Conservation (phyloP, 345 rosid species). For the Trapa bicornis region DNA sequence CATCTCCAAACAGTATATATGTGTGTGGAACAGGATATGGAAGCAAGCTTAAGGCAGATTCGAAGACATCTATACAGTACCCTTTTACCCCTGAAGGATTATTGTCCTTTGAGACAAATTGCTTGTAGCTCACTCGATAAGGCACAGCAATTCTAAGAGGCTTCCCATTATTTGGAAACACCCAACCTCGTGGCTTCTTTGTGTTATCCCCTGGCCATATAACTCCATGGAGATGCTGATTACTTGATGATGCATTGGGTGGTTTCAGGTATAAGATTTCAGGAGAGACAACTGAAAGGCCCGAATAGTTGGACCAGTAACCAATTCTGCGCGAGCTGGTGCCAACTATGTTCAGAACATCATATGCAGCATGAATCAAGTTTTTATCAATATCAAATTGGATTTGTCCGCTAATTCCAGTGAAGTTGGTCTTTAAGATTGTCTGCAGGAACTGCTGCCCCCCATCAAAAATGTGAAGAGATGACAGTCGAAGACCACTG, state of each 20-base stretch:
- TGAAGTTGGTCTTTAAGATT: constrained; percentile 47
- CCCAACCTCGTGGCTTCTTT: constrained; percentile 67
- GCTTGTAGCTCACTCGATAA: constrained; percentile 47
- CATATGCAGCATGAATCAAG: constrained; percentile 56
- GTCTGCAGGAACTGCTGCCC: constrained; percentile 56
- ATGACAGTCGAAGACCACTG: constrained; percentile 39
- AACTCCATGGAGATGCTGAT: constrained; percentile 41
- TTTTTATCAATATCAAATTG: constrained; percentile 46
- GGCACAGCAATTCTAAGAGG: constrained; percentile 74
- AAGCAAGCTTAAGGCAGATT: constrained; percentile 72
- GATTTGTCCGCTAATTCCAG: constrained; percentile 59
- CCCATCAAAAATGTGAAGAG: constrained; percentile 55
- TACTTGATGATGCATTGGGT: constrained; percentile 29
- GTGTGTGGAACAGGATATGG: constrained; percentile 71
- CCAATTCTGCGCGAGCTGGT: constrained; percentile 60
- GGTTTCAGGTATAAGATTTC: constrained; percentile 48
- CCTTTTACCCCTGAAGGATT: constrained; percentile 68
- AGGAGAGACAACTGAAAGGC: constrained; percentile 52
- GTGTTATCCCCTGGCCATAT: constrained; percentile 79
- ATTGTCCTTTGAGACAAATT: constrained; percentile 44
- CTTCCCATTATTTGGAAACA: constrained; percentile 72
- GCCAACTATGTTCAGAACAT: constrained; percentile 60
- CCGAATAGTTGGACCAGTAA: constrained; percentile 77
- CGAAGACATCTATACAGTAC: constrained; percentile 82
- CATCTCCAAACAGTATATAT: constrained; percentile 53